phyloP scores from a whole-genome alignment of 768 basidiomycete species.

The Rhodocollybia butyracea region DNA sequence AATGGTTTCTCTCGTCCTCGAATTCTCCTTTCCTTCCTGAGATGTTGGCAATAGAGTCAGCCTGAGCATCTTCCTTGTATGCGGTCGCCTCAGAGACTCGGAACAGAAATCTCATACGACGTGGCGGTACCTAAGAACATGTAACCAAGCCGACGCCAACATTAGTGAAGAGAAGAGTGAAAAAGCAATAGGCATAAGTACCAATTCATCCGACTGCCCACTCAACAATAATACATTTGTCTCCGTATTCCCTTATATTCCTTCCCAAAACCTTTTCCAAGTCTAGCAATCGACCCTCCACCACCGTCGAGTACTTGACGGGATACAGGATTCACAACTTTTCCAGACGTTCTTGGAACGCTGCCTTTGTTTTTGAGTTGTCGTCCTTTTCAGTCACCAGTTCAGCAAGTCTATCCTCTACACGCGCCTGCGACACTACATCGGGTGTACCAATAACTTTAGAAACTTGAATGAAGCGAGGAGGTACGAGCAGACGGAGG shows the following conservation, averaged over 20 bases:
- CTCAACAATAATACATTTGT: constrained; percentile 4
- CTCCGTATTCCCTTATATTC: constrained; percentile 7
- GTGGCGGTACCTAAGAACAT: constrained; percentile 6
- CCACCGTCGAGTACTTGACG: background rate
- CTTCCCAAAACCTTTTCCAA: constrained; percentile 3
- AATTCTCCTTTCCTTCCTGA: background rate
- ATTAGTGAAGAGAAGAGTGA: background rate
- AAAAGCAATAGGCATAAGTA: background rate
- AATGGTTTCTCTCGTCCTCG: background rate
- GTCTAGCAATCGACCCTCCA: constrained; percentile 1
- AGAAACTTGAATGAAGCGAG: constrained; percentile 69
- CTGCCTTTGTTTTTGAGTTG: constrained; percentile 19
- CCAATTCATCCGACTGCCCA: constrained; percentile 1
- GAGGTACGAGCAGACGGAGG: constrained; percentile 75
- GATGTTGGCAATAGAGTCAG: background rate
- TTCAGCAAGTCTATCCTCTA: constrained; percentile 64
- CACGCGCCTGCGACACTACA: constrained; percentile 72
- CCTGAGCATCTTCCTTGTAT: constrained; percentile 1
- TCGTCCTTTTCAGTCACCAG: constrained; percentile 54
- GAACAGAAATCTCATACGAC: constrained; percentile 2
- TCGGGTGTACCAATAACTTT: constrained; percentile 62
- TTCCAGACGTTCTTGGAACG: constrained; percentile 19
- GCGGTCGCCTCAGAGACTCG: background rate
- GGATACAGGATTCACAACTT: background rate
- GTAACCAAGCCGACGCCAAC: background rate